Evolutionary conservation across 2,329 filamentous ascomycete species (phyloP).

Genomic region (Alternaria arborescens): DNA sequence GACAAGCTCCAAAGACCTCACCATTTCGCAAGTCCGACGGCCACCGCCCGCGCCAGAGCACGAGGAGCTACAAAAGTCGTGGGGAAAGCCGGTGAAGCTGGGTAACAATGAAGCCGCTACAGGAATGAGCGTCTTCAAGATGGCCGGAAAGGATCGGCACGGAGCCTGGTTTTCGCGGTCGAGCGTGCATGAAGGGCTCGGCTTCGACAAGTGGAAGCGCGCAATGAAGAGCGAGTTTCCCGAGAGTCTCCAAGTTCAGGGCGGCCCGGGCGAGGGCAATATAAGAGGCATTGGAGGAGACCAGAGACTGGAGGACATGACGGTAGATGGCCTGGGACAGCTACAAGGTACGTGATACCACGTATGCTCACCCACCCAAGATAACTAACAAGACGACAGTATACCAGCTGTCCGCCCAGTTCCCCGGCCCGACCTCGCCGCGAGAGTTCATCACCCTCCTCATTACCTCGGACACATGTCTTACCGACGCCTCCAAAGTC

Average conservation of each 20-base stretch:
- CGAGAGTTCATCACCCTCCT: slow-evolving; percentile 87
- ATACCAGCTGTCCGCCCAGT: slow-evolving; percentile 86
- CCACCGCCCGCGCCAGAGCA: slow-evolving; percentile 62
- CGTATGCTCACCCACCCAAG: neutral
- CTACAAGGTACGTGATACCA: slow-evolving; percentile 63
- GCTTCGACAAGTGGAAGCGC: slow-evolving; percentile 79
- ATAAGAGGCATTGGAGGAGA: slow-evolving; percentile 89
- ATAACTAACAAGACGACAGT: slow-evolving; percentile 59
- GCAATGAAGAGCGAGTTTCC: slow-evolving; percentile 82
- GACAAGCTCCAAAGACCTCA: slow-evolving; percentile 61
- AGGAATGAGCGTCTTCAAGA: slow-evolving; percentile 80
- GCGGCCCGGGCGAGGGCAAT: slow-evolving; percentile 74
- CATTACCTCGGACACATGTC: slow-evolving; percentile 68
- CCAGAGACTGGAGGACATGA: slow-evolving; percentile 71
- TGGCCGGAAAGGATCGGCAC: slow-evolving; percentile 78
- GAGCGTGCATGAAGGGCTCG: slow-evolving; percentile 80
- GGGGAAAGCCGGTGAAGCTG: slow-evolving; percentile 83
- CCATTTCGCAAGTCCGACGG: slow-evolving; percentile 61
- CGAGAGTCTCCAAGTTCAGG: slow-evolving; percentile 76
- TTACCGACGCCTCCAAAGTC: slow-evolving; percentile 57
- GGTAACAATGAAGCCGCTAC: slow-evolving; percentile 77
- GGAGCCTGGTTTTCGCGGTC: slow-evolving; percentile 90
- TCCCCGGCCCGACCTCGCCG: slow-evolving; percentile 86
- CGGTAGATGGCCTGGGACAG: slow-evolving; percentile 67
- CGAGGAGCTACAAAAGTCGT: slow-evolving; percentile 75